Evolutionary conservation across 345 rosid genomes (phyloP), one percentile per base, ranked within the genome.

Genomic region (Arabidopsis suecica): DNA sequence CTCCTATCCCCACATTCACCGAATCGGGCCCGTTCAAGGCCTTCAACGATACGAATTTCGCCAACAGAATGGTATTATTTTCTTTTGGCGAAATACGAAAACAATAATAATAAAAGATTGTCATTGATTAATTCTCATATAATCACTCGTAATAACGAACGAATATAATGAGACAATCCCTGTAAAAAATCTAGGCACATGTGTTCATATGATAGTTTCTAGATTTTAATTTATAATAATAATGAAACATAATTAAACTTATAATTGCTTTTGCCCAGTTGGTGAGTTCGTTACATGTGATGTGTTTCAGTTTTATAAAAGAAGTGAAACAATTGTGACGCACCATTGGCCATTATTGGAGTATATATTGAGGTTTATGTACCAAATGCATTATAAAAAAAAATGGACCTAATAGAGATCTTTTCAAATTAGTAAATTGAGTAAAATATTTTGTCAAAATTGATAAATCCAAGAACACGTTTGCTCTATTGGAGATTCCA

Each of bases 261-360:
- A 71, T 71, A 49, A 49, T 71, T 71, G 60, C 34, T 68, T 68
- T 69, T 61, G 32, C 44, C 28, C 16, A 48, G 28, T 65, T 25
- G 42, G 16, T 61, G 65, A 51, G 74, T 69, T 69, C 65, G 65
- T 76, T 54, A 70, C 79, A 76, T 53, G 65, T 76, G 79, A 54
- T 69, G 59, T 76, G 22, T 20, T 20, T 20, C 22, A 20, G 75
- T 61, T 76, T 53, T 7, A 53, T 42, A 60, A 61, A 61, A 76
- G 42, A 44, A 62, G 50, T 61, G 59, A 54, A 76, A 53, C 79
- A 37, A 42, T 50, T 68, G 47, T 68, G 73, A 44, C 68, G 36
- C 78, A 75, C 54, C 61, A 58, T 18, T 51, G 53, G 44, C 68
- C 53, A 67, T 25, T 58, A 67, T 25, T 58, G 22, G 25, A 33